Conservation (phyloP, 352 stramenopile species). For the Pilasporangium apinafurcum region DNA sequence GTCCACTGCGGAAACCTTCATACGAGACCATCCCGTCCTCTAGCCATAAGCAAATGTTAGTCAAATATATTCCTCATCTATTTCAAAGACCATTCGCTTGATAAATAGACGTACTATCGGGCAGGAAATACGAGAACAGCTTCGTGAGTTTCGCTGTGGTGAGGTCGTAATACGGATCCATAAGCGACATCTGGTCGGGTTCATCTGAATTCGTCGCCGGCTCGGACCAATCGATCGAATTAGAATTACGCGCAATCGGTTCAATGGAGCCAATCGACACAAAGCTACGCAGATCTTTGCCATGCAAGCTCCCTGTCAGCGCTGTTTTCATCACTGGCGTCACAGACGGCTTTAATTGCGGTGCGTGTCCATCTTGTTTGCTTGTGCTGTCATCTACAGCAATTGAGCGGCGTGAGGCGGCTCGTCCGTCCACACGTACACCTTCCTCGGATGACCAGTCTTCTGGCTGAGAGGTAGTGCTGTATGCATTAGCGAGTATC, state of each 20-base stretch:
- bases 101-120: conserved; percentile 28
- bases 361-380: no score
- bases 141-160: conserved; percentile 64
- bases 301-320: conserved; percentile 32
- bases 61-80: no score
- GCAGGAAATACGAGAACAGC: conserved; percentile 60
- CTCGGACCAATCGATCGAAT: conserved; percentile 69
- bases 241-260: conserved; percentile 29
- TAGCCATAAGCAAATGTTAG: conserved; percentile 8
- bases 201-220: conserved; percentile 34
- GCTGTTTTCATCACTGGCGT: not conserved
- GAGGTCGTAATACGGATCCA: conserved; percentile 84
- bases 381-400: no score
- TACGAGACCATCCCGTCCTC: conserved; percentile 64
- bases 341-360: no score
- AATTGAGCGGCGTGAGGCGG: no score
- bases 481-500: no score
- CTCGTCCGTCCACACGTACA: no score
- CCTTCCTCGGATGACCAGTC: no score
- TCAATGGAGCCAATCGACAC: conserved; percentile 42
- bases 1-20: conserved; percentile 58
- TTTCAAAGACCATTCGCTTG: no score
- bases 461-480: no score
- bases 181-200: conserved; percentile 48
- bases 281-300: conserved; percentile 55